Percentiles rank a stretch among this genome's conserved stretches.
These are phyloP conservation scores for Hibiscus syriacus DNA, from an alignment of 345 rosid genomes.

Conservation along the genomic window DNA sequence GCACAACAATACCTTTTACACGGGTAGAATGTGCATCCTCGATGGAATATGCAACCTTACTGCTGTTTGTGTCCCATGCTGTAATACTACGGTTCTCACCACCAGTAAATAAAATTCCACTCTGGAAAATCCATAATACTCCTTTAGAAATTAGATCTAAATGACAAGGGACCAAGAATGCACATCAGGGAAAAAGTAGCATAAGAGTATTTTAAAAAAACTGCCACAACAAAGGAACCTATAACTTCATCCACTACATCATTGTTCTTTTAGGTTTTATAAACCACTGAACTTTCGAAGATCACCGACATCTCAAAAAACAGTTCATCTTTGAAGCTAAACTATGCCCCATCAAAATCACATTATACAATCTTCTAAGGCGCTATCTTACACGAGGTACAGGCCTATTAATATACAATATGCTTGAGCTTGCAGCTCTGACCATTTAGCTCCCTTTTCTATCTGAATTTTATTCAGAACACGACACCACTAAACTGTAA, in stretches of 20 bases:
- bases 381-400: no score
- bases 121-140: constrained; percentile 30
- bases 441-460: not conserved
- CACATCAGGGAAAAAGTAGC: not conserved
- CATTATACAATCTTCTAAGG: not conserved
- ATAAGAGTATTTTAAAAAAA: not conserved
- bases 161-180: not conserved
- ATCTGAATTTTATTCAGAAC: not conserved
- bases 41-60: constrained; percentile 68
- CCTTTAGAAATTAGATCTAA: not conserved
- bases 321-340: not conserved
- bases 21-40: constrained; percentile 79
- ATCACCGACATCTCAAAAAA: not conserved
- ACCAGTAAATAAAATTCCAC: constrained; percentile 67
- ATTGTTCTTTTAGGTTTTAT: not conserved
- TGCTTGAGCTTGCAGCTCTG: not conserved
- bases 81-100: constrained; percentile 83
- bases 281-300: not conserved
- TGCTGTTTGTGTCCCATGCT: constrained; percentile 83
- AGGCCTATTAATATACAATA: no score
- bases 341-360: not conserved
- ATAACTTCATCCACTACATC: not conserved
- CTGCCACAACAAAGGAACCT: not conserved
- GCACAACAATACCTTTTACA: constrained; percentile 75
- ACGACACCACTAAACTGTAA: not conserved